Conservation (phyloP, 345 rosid genomes). For the Eucalyptus curtisii region DNA sequence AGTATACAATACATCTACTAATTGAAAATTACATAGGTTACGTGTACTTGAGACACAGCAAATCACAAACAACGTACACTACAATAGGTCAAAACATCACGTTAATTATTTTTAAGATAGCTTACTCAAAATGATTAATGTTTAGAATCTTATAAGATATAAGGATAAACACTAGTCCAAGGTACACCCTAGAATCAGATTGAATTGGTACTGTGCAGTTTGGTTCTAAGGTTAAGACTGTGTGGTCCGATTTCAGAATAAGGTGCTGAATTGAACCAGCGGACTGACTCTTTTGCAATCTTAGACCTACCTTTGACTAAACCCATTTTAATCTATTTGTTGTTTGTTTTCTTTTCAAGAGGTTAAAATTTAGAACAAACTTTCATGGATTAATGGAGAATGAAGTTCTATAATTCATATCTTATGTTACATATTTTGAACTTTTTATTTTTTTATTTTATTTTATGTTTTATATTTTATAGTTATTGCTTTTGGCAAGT, state of each 20-base stretch:
- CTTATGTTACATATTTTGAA: neutral
- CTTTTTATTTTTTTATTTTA: neutral
- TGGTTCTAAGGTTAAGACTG: accelerated
- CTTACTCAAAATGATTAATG: neutral
- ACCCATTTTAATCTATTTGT: neutral
- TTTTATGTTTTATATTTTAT: neutral
- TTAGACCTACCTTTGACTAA: neutral
- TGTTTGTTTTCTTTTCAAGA: neutral
- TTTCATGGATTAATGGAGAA: neutral
- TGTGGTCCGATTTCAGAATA: accelerated
- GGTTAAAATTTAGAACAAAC: neutral
- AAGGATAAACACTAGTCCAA: neutral
- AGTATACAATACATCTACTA: neutral
- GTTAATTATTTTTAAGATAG: neutral
- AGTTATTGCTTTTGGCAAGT: neutral
- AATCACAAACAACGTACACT: neutral
- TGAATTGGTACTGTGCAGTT: accelerated
- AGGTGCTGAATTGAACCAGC: accelerated
- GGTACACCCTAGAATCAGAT: neutral
- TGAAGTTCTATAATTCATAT: neutral
- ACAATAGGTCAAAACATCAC: neutral
- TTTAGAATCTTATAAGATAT: neutral
- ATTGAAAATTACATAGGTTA: neutral
- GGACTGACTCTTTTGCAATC: accelerated
- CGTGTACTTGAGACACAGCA: neutral